Base-by-base conservation (phyloP, 1,284 basidiomycete genomes). In the Vanrija sp. region DNA sequence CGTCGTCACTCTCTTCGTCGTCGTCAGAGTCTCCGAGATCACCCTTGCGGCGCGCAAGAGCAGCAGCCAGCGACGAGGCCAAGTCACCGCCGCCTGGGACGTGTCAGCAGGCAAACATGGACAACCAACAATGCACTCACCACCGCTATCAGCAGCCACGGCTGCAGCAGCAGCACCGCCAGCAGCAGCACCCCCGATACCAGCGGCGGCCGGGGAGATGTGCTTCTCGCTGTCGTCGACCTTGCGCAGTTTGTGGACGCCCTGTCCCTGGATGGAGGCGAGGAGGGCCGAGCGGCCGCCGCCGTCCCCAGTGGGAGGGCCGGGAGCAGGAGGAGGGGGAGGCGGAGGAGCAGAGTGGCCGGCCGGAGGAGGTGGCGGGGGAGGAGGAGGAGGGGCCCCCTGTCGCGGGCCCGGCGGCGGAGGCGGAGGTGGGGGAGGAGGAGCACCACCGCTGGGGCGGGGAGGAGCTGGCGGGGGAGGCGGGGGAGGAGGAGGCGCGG, bases 21-120 rank as follows among this genome's bases (percentile, higher is more conserved):
- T 92, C 90, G 63, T 93, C 90, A 62, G 77, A 89, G 62, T 92
- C 90, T 5, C 89, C 92, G 71, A 97, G 80, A 67, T 91, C 87
- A 73, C 88, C 91, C 74, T 92, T 97, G 64, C 93, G 79, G 68
- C 87, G 84, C 51, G 79, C 80, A 52, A 88, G 73, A 6, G 86
- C 86, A 14, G 82, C 82, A 6, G 85, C 85, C 43, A 88, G 72
- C 31, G 84, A 84, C 42, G 81, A 80, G 0, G 86, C 85, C 38
- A 88, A 68, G 67, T 86, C 83, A 5, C 79, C 79, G n/a, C 51
- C 57, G 18, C 44, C 24, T 19, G 31, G 31, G 31, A 31, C 8
- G 8, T 23, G 43, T 45, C 51, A 47, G 43, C 18, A 42, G n/a
- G 15, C 9, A 1, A 42, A 36, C 24, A 24, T 45, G 14, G 39